These are phyloP conservation scores for Solanum arcanum DNA, from an alignment of 257 asterid species.

Conservation along the genomic window DNA sequence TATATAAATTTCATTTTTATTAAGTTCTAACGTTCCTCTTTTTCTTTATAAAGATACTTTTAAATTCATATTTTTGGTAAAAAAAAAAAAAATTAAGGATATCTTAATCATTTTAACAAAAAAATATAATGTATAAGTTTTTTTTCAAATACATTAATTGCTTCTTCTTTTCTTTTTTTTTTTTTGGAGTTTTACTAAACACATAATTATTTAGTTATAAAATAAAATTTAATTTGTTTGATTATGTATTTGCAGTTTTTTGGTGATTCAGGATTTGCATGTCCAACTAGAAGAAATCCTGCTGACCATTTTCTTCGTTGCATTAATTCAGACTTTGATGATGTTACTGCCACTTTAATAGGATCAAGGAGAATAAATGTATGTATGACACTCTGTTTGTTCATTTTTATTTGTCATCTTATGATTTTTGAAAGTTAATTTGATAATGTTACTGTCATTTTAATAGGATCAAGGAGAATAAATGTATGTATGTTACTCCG, in stretches of 20 bases:
- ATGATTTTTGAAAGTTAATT: background rate
- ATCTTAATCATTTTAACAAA: background rate
- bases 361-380: conserved; percentile 43
- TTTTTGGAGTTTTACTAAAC: background rate
- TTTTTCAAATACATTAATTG: no score
- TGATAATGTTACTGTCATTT: conserved; percentile 41
- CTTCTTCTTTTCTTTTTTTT: background rate
- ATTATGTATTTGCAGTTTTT: conserved; percentile 48
- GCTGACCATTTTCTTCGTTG: conserved; percentile 90
- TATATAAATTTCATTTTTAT: no score
- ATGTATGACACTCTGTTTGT: background rate
- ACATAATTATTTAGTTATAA: background rate
- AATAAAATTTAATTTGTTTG: background rate
- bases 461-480: conserved; percentile 38
- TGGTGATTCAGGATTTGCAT: conserved; percentile 78
- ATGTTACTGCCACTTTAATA: conserved; percentile 34
- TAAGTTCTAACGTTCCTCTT: background rate
- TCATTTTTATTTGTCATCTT: no score
- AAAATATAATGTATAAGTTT: background rate
- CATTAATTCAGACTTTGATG: conserved; percentile 71
- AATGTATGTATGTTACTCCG: background rate
- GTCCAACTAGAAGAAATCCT: conserved; percentile 77
- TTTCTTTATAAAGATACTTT: background rate
- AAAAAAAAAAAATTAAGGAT: background rate
- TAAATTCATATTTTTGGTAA: background rate